These are phyloP conservation scores for Dichotomocladium elegans DNA, from an alignment of 371 early-diverging fungal genomes.

Conservation along the genomic window DNA sequence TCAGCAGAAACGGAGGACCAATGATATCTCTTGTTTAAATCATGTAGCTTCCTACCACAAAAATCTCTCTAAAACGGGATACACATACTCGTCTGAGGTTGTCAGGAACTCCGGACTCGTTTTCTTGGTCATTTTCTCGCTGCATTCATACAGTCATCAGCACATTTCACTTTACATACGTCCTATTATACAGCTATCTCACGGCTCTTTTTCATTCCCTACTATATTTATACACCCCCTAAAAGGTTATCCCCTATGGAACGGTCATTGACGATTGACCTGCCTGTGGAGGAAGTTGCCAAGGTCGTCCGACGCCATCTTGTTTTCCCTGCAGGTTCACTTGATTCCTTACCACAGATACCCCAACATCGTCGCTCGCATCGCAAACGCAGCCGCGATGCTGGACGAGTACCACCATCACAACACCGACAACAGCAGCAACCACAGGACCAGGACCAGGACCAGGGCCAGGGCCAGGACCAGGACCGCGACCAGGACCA, in stretches of 20 bases:
- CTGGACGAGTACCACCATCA: slow-evolving; percentile 16
- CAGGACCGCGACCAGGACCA: background rate
- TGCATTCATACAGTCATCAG: too few relatives aligned
- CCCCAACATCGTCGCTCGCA: background rate
- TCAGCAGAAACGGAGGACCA: too few relatives aligned
- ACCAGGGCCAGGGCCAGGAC: background rate
- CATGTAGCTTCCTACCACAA: too few relatives aligned
- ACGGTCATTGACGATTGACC: slow-evolving; percentile 46
- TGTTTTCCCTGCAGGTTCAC: slow-evolving; percentile 39
- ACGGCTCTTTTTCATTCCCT: too few relatives aligned
- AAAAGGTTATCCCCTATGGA: slow-evolving; percentile 21
- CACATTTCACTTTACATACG: too few relatives aligned
- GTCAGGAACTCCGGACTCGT: too few relatives aligned
- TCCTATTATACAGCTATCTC: too few relatives aligned
- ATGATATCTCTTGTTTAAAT: too few relatives aligned
- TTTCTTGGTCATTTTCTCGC: too few relatives aligned
- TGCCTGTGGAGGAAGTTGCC: slow-evolving; percentile 69
- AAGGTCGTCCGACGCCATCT: slow-evolving; percentile 70
- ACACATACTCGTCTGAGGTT: too few relatives aligned
- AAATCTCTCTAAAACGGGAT: too few relatives aligned
- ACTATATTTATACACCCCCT: background rate
- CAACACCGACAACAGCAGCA: slow-evolving; percentile 1
- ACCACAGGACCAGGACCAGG: too few relatives aligned
- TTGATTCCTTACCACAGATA: slow-evolving; percentile 1
- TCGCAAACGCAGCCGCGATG: background rate